A percentile compares a stretch with the other conserved stretches of the same genome.
These are phyloP conservation scores for Rosa chinensis DNA, from an alignment of 306 rosid species.

Conservation along the genomic window DNA sequence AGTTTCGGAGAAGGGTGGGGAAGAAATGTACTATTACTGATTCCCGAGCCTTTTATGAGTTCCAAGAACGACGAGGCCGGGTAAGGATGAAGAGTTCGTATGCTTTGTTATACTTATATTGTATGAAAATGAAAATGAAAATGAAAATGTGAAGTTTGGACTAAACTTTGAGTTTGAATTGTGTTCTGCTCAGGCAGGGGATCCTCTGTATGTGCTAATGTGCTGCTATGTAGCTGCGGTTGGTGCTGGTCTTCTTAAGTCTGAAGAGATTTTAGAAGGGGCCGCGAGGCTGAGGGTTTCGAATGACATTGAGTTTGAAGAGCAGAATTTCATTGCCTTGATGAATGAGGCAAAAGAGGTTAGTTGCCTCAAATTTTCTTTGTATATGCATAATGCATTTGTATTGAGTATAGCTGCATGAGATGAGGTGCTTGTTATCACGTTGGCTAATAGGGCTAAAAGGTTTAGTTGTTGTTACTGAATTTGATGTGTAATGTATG, in stretches of 20 bases:
- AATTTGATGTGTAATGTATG: constrained; percentile 12
- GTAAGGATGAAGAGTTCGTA: constrained; percentile 29
- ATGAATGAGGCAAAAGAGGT: constrained; percentile 92
- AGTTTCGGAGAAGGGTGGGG: constrained; percentile 85
- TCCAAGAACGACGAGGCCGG: constrained; percentile 69
- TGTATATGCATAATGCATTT: background rate
- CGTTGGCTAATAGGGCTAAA: background rate
- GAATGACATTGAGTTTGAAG: constrained; percentile 83
- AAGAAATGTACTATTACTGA: constrained; percentile 62
- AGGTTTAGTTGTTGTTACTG: constrained; percentile 4
- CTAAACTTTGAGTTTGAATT: constrained; percentile 8
- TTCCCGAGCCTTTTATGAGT: constrained; percentile 72
- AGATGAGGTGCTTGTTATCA: background rate
- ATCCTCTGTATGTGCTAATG: constrained; percentile 77
- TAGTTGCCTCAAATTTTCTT: background rate
- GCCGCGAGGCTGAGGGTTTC: constrained; percentile 78
- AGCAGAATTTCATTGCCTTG: constrained; percentile 74
- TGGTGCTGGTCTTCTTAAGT: constrained; percentile 93
- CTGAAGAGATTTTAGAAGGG: constrained; percentile 93
- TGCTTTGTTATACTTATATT: background rate
- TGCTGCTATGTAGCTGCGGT: constrained; percentile 90
- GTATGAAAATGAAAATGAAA: background rate
- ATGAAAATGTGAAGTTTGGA: background rate
- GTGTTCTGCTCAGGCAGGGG: constrained; percentile 65
- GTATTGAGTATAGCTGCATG: background rate